These are phyloP conservation scores for Wallacemonas collosoma DNA, from an alignment of 208 protist species.

Conservation along the genomic window DNA sequence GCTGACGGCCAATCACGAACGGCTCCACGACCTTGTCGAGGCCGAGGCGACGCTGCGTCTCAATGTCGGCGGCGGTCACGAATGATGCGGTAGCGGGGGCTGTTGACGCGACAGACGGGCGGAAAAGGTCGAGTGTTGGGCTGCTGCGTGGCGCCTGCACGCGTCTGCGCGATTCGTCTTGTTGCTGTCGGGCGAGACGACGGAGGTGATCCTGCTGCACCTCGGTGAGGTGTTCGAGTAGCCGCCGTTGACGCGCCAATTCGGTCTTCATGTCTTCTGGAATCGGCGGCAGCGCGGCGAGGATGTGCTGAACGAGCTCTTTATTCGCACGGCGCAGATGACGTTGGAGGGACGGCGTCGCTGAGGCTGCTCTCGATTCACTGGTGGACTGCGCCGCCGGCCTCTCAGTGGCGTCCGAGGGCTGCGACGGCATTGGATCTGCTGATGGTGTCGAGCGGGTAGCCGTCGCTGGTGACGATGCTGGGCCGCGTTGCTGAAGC, in stretches of 20 bases:
- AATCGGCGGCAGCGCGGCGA: conserved; percentile 26
- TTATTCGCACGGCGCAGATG: conserved; percentile 7
- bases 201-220: conserved; percentile 48
- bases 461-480: conserved; percentile 13
- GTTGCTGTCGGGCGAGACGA: conserved; percentile 23
- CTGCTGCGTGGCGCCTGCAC: conserved; percentile 33
- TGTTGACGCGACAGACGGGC: background rate
- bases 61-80: background rate
- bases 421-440: background rate
- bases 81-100: background rate
- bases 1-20: conserved; percentile 14
- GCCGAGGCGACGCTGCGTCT: background rate
- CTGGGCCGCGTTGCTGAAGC: background rate
- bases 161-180: conserved; percentile 32
- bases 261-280: conserved; percentile 50
- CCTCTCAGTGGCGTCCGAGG: no score
- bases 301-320: conserved; percentile 27
- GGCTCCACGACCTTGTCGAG: conserved; percentile 24
- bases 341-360: conserved; percentile 12
- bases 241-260: conserved; percentile 48
- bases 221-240: conserved; percentile 50
- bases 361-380: conserved; percentile 11
- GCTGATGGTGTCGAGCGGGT: background rate
- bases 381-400: no score
- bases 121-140: conserved; percentile 7